Percentiles rank a stretch among this genome's conserved stretches.
These are phyloP conservation scores for Fraxinus sp. DNA, from an alignment of 305 asterid species.

Conservation along the genomic window DNA sequence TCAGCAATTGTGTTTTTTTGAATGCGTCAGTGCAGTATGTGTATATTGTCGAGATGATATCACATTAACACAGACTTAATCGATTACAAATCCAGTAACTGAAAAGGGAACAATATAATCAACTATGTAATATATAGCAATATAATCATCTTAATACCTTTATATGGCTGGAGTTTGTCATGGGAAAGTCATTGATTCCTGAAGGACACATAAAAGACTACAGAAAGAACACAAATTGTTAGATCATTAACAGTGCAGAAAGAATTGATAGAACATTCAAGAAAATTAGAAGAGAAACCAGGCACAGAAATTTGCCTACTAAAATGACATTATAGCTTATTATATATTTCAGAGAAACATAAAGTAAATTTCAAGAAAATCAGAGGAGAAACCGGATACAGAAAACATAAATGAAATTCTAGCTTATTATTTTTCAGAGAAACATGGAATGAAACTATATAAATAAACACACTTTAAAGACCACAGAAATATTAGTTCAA, in stretches of 20 bases:
- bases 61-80: neutral
- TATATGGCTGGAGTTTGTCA: conserved; percentile 83
- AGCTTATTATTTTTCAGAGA: neutral
- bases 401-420: neutral
- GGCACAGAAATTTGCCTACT: neutral
- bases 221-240: conserved; percentile 14
- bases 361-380: neutral
- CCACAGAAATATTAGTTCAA: neutral
- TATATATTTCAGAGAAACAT: neutral
- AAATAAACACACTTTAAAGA: neutral
- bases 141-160: conserved; percentile 47
- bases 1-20: conserved; percentile 9
- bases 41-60: neutral
- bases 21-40: neutral
- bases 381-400: neutral
- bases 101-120: neutral
- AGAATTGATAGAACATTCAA: conserved; percentile 1
- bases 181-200: conserved; percentile 93
- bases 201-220: conserved; percentile 99
- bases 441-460: neutral
- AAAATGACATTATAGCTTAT: neutral
- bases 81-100: neutral
- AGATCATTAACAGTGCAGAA: conserved; percentile 8
- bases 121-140: neutral
- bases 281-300: neutral